These are phyloP conservation scores for Selaginella moellendorffii DNA, from an alignment of 75 land plant species.

Conservation along the genomic window DNA sequence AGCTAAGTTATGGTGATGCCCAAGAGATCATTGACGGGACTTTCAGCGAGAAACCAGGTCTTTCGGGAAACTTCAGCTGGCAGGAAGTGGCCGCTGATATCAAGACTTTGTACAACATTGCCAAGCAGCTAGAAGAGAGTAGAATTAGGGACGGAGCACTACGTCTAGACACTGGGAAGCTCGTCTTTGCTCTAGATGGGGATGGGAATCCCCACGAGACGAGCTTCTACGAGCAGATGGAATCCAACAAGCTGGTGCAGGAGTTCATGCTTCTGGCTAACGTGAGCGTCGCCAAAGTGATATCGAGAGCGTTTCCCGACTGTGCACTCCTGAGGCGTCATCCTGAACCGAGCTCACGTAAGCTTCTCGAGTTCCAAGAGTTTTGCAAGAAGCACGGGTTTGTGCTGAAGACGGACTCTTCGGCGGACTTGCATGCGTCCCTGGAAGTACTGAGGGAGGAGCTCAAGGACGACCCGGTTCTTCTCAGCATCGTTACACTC, in stretches of 20 bases:
- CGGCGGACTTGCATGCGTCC: slow-evolving; percentile 55
- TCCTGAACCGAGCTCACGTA: slow-evolving; percentile 74
- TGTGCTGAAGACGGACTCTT: slow-evolving; percentile 59
- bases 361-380: slow-evolving; percentile 67
- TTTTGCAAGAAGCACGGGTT: slow-evolving; percentile 66
- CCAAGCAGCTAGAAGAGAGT: slow-evolving; percentile 39
- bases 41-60: slow-evolving; percentile 40
- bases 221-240: slow-evolving; percentile 31
- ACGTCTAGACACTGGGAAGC: slow-evolving; percentile 44
- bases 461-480: slow-evolving; percentile 52
- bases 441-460: slow-evolving; percentile 39
- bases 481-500: slow-evolving; percentile 54
- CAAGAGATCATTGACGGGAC: slow-evolving; percentile 67
- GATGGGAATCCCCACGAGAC: slow-evolving; percentile 64
- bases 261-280: slow-evolving; percentile 97
- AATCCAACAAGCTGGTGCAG: slow-evolving; percentile 69
- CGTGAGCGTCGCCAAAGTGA: slow-evolving; percentile 66
- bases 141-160: slow-evolving; percentile 69
- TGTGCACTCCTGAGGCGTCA: slow-evolving; percentile 74
- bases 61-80: slow-evolving; percentile 33
- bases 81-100: slow-evolving; percentile 46
- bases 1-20: slow-evolving; percentile 71
- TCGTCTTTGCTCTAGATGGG: slow-evolving; percentile 53
- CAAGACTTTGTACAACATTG: slow-evolving; percentile 42
- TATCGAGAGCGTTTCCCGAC: slow-evolving; percentile 68